These are phyloP conservation scores for Calonectria multiphialidica DNA, from an alignment of 2,329 filamentous ascomycete genomes.

Conservation along the genomic window DNA sequence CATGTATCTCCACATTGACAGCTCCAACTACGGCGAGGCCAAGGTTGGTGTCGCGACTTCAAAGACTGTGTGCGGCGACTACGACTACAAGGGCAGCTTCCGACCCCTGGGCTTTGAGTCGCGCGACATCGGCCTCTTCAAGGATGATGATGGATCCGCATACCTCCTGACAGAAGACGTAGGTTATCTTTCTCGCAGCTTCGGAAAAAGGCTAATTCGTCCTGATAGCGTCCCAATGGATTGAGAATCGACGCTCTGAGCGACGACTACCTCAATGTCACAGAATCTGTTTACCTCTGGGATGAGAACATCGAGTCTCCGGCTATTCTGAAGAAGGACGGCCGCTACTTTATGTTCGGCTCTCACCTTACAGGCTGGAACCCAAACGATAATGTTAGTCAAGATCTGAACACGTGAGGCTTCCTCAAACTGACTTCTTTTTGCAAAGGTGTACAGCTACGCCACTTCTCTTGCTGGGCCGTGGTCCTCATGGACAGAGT, in stretches of 20 bases:
- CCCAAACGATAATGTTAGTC: constrained; percentile 70
- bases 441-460: constrained; percentile 67
- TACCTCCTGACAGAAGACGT: constrained; percentile 76
- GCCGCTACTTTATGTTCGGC: constrained; percentile 75
- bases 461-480: constrained; percentile 68
- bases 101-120: constrained; percentile 52
- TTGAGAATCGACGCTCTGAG: constrained; percentile 69
- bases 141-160: constrained; percentile 70
- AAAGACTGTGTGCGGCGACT: constrained; percentile 70
- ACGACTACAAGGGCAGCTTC: constrained; percentile 55
- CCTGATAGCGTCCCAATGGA: constrained; percentile 63
- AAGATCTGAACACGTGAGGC: accelerated
- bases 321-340: constrained; percentile 70
- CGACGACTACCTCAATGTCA: constrained; percentile 67
- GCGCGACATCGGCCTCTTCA: constrained; percentile 71
- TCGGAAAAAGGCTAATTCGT: not conserved
- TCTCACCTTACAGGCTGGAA: constrained; percentile 69
- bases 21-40: constrained; percentile 70
- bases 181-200: constrained; percentile 32
- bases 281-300: constrained; percentile 64
- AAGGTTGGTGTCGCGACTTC: constrained; percentile 74
- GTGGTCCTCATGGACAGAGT: constrained; percentile 72
- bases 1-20: constrained; percentile 78
- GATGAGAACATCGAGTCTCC: constrained; percentile 70
- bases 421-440: not conserved